A percentile compares a stretch with the other conserved stretches of the same genome.
Conservation (phyloP, 148 eudicot genomes). For the Chenopodium suecicum region DNA sequence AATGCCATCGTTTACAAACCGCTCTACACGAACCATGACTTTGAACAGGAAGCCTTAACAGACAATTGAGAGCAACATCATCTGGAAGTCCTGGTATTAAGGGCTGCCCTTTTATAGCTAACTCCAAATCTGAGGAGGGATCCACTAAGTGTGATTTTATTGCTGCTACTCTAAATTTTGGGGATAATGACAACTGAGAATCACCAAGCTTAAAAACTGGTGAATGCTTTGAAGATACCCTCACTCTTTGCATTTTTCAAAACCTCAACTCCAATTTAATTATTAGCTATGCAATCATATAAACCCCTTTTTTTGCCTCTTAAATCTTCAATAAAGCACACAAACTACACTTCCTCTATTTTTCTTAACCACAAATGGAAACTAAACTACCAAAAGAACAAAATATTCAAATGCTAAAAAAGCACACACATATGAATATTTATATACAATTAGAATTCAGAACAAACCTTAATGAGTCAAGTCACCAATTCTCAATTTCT, state of each 20-base stretch:
- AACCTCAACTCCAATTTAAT: conserved; percentile 5
- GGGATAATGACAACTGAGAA: conserved; percentile 69
- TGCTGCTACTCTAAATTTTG: conserved; percentile 63
- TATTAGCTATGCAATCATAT: neutral
- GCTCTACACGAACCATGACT: conserved; percentile 49
- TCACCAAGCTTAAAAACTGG: conserved; percentile 79
- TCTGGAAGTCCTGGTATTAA: conserved; percentile 88
- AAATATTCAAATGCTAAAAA: neutral
- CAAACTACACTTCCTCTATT: neutral
- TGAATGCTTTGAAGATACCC: conserved; percentile 63
- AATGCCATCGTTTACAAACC: conserved; percentile 77
- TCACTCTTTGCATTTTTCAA: conserved; percentile 66
- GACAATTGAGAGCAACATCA: conserved; percentile 81
- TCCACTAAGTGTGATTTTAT: conserved; percentile 41
- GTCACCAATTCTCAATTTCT: neutral
- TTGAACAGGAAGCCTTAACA: conserved; percentile 69
- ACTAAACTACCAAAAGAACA: neutral
- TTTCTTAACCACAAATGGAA: conserved; percentile 8
- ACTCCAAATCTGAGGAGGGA: conserved; percentile 54
- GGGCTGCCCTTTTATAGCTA: conserved; percentile 53
- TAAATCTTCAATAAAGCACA: conserved; percentile 7
- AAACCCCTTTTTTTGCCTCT: neutral
- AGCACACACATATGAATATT: neutral
- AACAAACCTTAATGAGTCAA: neutral
- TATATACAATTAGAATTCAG: too few species aligned